Percentiles rank a stretch among this genome's conserved stretches.
phyloP scores from a whole-genome alignment of 2,329 filamentous ascomycete genomes.

The Fusarium coicis region DNA sequence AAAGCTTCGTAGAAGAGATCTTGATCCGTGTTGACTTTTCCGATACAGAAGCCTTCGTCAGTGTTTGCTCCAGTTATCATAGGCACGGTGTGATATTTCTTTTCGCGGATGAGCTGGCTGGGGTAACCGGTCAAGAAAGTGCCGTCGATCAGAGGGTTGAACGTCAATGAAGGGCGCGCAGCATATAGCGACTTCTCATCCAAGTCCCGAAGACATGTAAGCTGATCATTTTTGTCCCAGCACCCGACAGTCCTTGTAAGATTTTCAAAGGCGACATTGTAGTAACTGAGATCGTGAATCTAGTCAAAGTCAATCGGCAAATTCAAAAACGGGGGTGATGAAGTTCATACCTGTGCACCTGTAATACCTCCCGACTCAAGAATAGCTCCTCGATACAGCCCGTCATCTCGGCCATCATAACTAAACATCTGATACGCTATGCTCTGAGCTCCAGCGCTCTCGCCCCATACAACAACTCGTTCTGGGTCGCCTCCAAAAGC shows the following conservation, averaged over 20 bases:
- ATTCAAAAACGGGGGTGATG: accelerated
- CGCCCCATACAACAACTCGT: constrained; percentile 61
- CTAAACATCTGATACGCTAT: constrained; percentile 62
- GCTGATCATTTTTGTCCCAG: constrained; percentile 48
- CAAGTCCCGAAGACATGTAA: constrained; percentile 52
- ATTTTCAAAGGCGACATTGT: constrained; percentile 43
- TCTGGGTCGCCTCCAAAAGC: constrained; percentile 61
- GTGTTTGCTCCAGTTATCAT: constrained; percentile 60
- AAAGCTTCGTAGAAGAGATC: constrained; percentile 52
- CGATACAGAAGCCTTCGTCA: constrained; percentile 59
- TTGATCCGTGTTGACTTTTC: constrained; percentile 53
- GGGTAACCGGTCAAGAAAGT: constrained; percentile 60
- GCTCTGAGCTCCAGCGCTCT: constrained; percentile 55
- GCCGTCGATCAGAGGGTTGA: constrained; percentile 59
- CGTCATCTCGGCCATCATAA: constrained; percentile 66
- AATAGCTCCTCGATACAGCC: constrained; percentile 64
- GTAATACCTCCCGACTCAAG: constrained; percentile 59
- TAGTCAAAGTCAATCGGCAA: neutral
- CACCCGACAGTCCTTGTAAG: constrained; percentile 45
- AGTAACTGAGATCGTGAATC: constrained; percentile 44
- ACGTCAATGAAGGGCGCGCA: constrained; percentile 51
- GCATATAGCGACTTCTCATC: constrained; percentile 48
- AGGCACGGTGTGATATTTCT: constrained; percentile 57
- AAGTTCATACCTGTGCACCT: constrained; percentile 28
- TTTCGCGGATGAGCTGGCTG: constrained; percentile 55